phyloP scores from a whole-genome alignment of 108 stramenopile species.

The Fistulifera pelliculosa region DNA sequence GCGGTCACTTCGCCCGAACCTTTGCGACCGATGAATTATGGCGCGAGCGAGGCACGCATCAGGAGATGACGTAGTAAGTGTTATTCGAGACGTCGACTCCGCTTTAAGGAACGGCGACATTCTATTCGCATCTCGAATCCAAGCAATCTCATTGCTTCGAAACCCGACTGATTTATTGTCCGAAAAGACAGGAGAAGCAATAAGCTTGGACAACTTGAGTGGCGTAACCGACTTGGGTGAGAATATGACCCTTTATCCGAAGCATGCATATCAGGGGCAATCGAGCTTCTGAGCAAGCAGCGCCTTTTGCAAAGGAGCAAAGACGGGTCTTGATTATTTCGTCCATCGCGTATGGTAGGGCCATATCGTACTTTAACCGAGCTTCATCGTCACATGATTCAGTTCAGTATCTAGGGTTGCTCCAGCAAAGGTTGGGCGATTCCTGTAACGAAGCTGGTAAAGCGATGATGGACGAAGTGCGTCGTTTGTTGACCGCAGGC shows the following conservation, averaged over 20 bases:
- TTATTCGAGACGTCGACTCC: conserved; percentile 39
- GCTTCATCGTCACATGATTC: conserved; percentile 2
- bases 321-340: conserved; percentile 70
- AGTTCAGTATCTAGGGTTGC: conserved; percentile 26
- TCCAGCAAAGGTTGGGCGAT: conserved; percentile 76
- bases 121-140: too few species aligned
- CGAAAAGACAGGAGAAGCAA: background rate
- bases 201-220: conserved; percentile 12
- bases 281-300: conserved; percentile 34
- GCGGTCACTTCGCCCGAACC: conserved; percentile 81
- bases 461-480: conserved; percentile 46
- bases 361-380: conserved; percentile 34
- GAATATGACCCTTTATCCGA: conserved; percentile 1
- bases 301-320: conserved; percentile 52
- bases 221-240: conserved; percentile 5
- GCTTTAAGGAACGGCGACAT: conserved; percentile 14
- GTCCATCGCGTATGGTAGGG: conserved; percentile 53
- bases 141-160: background rate
- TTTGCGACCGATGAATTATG: conserved; percentile 72
- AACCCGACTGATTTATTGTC: background rate
- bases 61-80: conserved; percentile 55
- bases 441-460: conserved; percentile 81
- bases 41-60: conserved; percentile 73
- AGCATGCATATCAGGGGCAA: conserved; percentile 31
- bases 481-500: conserved; percentile 29